A percentile compares a stretch with the other conserved stretches of the same genome.
These are phyloP conservation scores for Ceratobasidium papillatum DNA, from an alignment of 1,284 basidiomycete species.

Conservation along the genomic window DNA sequence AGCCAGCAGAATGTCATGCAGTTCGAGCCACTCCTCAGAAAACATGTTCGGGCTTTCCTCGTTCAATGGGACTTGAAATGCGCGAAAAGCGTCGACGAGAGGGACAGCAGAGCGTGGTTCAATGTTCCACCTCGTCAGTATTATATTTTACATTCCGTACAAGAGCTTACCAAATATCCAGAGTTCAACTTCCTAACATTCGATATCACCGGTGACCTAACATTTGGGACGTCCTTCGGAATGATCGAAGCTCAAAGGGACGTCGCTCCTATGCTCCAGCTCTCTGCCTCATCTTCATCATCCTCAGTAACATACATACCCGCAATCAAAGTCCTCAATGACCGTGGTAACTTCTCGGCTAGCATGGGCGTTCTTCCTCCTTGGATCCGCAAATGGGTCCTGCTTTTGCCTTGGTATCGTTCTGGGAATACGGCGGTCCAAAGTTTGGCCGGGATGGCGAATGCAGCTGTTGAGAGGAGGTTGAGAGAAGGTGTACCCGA, in stretches of 20 bases:
- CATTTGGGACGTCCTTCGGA: conserved; percentile 87
- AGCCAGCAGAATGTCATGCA: conserved; percentile 83
- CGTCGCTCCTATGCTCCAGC: conserved; percentile 67
- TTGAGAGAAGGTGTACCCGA: conserved; percentile 71
- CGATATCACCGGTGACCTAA: conserved; percentile 85
- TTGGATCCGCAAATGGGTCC: conserved; percentile 59
- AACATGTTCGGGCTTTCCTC: conserved; percentile 4
- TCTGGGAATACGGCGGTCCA: conserved; percentile 73
- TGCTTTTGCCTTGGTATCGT: conserved; percentile 73
- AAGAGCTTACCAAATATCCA: conserved; percentile 26
- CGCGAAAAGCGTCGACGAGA: not conserved
- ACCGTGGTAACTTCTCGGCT: conserved; percentile 87
- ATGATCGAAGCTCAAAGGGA: conserved; percentile 84
- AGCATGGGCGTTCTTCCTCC: conserved; percentile 82
- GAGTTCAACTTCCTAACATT: conserved; percentile 85
- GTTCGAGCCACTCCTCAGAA: conserved; percentile 63
- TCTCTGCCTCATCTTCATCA: not conserved
- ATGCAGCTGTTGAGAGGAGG: conserved; percentile 72
- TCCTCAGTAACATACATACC: conserved; percentile 69
- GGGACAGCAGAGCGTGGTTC: conserved; percentile 69
- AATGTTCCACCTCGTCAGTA: conserved; percentile 74
- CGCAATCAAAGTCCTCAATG: conserved; percentile 87
- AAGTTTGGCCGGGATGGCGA: conserved; percentile 80
- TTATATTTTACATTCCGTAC: not conserved
- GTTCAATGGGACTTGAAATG: conserved; percentile 28